Conservation (phyloP, 768 basidiomycete genomes). For the Favolaschia claudopus region DNA sequence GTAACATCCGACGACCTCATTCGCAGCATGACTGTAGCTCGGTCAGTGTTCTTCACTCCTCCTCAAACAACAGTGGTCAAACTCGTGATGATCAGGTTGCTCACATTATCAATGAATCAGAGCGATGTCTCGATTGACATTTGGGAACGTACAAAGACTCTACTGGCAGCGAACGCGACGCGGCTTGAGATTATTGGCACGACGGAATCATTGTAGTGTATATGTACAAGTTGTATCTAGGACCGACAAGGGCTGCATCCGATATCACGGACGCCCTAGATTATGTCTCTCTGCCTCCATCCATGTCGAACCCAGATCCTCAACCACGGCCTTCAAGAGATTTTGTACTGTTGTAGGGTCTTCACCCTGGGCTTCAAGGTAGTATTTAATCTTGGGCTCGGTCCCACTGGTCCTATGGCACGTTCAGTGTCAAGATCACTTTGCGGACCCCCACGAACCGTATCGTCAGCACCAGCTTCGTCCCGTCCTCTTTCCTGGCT, state of each 20-base stretch:
- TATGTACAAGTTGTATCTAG: neutral
- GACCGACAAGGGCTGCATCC: neutral
- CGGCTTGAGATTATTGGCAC: slow-evolving; percentile 21
- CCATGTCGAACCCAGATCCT: slow-evolving; percentile 72
- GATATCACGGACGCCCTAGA: slow-evolving; percentile 42
- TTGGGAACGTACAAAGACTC: slow-evolving; percentile 71
- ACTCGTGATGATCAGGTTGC: slow-evolving; percentile 50
- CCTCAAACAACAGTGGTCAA: neutral
- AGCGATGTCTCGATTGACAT: slow-evolving; percentile 59
- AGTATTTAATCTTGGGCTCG: slow-evolving; percentile 95
- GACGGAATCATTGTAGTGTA: neutral
- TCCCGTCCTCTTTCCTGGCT: slow-evolving; percentile 50
- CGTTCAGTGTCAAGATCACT: neutral
- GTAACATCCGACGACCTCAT: slow-evolving; percentile 69
- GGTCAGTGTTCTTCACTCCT: slow-evolving; percentile 49
- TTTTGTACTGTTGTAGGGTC: slow-evolving; percentile 53
- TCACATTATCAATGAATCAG: slow-evolving; percentile 68
- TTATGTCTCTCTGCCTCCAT: slow-evolving; percentile 66
- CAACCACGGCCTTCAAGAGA: slow-evolving; percentile 62
- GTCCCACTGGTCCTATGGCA: slow-evolving; percentile 83
- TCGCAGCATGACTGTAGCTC: slow-evolving; percentile 71
- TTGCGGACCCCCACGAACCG: too few species aligned
- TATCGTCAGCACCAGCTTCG: slow-evolving; percentile 71
- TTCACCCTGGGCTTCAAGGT: slow-evolving; percentile 80
- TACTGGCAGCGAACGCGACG: slow-evolving; percentile 58